A percentile compares a stretch with the other conserved stretches of the same genome.
Conservation (phyloP, 2,329 filamentous ascomycete species). For the Penicillium sp. region DNA sequence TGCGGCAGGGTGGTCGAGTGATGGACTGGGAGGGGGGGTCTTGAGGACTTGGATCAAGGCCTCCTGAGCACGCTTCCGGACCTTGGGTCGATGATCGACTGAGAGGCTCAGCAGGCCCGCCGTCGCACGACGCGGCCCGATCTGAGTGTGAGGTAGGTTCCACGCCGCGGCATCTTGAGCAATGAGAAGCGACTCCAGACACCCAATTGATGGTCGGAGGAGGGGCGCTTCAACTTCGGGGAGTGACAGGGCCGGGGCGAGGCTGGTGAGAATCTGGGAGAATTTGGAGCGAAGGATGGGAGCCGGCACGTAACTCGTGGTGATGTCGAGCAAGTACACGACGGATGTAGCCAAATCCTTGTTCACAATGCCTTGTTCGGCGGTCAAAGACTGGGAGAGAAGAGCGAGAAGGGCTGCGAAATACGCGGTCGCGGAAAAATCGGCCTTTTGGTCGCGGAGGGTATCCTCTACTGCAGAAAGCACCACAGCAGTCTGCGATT, state of each 20-base stretch:
- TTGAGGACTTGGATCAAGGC: slow-evolving; percentile 76
- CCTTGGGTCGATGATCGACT: slow-evolving; percentile 83
- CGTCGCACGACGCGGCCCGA: slow-evolving; percentile 79
- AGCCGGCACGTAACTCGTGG: slow-evolving; percentile 77
- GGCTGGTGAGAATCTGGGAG: slow-evolving; percentile 78
- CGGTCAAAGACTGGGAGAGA: slow-evolving; percentile 67
- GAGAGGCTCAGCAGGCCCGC: slow-evolving; percentile 79
- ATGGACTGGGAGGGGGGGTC: slow-evolving; percentile 82
- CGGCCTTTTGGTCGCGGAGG: slow-evolving; percentile 77
- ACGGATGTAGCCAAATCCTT: slow-evolving; percentile 78
- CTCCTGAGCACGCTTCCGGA: slow-evolving; percentile 87
- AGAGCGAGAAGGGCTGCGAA: slow-evolving; percentile 92
- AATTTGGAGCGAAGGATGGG: slow-evolving; percentile 91
- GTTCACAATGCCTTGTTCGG: slow-evolving; percentile 59
- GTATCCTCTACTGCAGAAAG: slow-evolving; percentile 90
- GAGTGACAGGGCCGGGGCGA: slow-evolving; percentile 76
- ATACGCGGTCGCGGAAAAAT: slow-evolving; percentile 81
- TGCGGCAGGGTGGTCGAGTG: slow-evolving; percentile 86
- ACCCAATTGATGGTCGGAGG: slow-evolving; percentile 81
- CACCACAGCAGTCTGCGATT: slow-evolving; percentile 56
- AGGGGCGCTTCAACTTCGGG: slow-evolving; percentile 81
- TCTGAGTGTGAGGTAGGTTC: slow-evolving; percentile 75
- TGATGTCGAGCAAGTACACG: slow-evolving; percentile 90
- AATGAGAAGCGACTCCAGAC: slow-evolving; percentile 81
- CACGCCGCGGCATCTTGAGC: slow-evolving; percentile 84